A percentile compares a stretch with the other conserved stretches of the same genome.
These are phyloP conservation scores for Bacidia rubella DNA, from an alignment of 495 filamentous ascomycete species.

Conservation along the genomic window DNA sequence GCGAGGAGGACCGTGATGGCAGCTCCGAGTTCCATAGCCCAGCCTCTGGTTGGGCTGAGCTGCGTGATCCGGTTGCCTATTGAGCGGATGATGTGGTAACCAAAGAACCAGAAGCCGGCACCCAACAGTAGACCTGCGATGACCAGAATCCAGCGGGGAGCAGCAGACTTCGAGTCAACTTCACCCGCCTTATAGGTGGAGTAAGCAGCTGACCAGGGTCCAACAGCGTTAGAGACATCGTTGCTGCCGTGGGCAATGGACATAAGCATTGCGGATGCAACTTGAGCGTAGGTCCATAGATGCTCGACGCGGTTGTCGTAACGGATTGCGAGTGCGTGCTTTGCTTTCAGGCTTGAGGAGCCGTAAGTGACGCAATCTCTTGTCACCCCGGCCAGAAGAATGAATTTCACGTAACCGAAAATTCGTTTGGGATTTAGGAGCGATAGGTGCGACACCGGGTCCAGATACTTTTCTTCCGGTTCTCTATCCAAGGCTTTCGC, in stretches of 20 bases:
- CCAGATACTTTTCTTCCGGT: conserved; percentile 26
- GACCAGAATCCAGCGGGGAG: conserved; percentile 54
- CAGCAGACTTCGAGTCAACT: conserved; percentile 32
- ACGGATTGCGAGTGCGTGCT: conserved; percentile 24
- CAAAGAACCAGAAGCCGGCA: conserved; percentile 56
- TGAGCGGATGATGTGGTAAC: conserved; percentile 57
- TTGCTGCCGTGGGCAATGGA: conserved; percentile 68
- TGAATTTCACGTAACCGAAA: conserved; percentile 30
- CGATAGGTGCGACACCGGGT: conserved; percentile 21
- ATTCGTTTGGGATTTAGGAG: conserved; percentile 26
- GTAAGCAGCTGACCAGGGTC: conserved; percentile 53
- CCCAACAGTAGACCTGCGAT: conserved; percentile 44
- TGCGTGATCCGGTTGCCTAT: conserved; percentile 58
- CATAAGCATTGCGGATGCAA: conserved; percentile 52
- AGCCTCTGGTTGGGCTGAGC: conserved; percentile 54
- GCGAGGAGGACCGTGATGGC: conserved; percentile 58
- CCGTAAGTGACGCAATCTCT: conserved; percentile 41
- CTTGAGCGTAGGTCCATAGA: conserved; percentile 55
- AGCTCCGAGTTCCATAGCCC: conserved; percentile 54
- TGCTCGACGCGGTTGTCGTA: conserved; percentile 63
- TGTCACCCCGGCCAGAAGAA: conserved; percentile 45
- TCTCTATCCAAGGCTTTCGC: conserved; percentile 15
- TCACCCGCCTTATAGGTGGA: conserved; percentile 35
- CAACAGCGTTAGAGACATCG: conserved; percentile 59
- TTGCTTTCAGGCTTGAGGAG: conserved; percentile 18